Evolutionary conservation across 208 protist genomes (phyloP).

Genomic region (Trypanosomatidae sp.): DNA sequence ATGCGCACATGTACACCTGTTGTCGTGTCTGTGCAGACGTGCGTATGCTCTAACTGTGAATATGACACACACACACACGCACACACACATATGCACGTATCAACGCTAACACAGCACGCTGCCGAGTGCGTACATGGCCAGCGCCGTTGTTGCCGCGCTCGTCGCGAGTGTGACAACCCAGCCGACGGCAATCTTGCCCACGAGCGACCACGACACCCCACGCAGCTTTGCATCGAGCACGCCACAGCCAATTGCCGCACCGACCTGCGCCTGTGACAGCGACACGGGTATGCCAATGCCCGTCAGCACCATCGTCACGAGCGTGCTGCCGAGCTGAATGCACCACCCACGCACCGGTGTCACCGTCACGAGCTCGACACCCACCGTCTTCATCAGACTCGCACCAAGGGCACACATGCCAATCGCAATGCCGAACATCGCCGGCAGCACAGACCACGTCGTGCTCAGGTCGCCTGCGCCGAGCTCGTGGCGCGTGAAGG

Average conservation of each 20-base stretch:
- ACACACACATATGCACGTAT: not conserved
- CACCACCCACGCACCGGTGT: slow-evolving; percentile 74
- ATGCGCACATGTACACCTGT: too few relatives aligned
- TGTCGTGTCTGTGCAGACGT: too few relatives aligned
- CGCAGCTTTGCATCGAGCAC: slow-evolving; percentile 39
- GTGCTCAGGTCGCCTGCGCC: slow-evolving; percentile 23
- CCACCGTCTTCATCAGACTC: slow-evolving; percentile 75
- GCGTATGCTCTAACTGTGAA: not conserved
- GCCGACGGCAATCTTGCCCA: slow-evolving; percentile 54
- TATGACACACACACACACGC: not conserved
- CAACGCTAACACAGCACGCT: slow-evolving; percentile 18
- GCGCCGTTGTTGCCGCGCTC: slow-evolving; percentile 40
- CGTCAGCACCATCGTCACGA: slow-evolving; percentile 73
- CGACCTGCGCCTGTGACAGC: slow-evolving; percentile 68
- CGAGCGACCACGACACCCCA: slow-evolving; percentile 52
- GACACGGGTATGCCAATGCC: slow-evolving; percentile 73
- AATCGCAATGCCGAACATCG: slow-evolving; percentile 75
- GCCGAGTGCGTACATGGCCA: slow-evolving; percentile 23
- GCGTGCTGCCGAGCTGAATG: slow-evolving; percentile 63
- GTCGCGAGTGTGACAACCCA: slow-evolving; percentile 71
- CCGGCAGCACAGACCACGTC: slow-evolving; percentile 55
- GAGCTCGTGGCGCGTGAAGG: slow-evolving; percentile 55
- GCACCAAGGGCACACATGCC: slow-evolving; percentile 66
- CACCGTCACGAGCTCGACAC: slow-evolving; percentile 71
- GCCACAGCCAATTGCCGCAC: slow-evolving; percentile 65